These are phyloP conservation scores for Nakazawaea wyomingensis DNA, from an alignment of 805 yeast species.

Conservation along the genomic window DNA sequence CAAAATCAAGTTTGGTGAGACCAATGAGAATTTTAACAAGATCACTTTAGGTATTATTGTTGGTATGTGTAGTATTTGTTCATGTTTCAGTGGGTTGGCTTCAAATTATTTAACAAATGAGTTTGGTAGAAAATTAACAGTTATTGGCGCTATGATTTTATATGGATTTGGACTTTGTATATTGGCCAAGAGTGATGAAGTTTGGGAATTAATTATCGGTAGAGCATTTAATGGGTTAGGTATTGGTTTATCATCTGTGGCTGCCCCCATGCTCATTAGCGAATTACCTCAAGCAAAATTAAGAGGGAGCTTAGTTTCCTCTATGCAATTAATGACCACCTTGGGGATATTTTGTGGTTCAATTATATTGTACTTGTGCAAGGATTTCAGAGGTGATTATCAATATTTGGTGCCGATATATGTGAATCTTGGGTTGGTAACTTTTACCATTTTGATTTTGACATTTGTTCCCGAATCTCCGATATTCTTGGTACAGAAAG, in stretches of 20 bases:
- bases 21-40: conserved; percentile 15
- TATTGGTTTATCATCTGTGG: conserved; percentile 26
- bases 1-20: conserved; percentile 18
- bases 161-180: conserved; percentile 20
- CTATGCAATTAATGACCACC: conserved; percentile 29
- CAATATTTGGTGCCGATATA: conserved; percentile 23
- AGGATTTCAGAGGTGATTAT: conserved; percentile 8
- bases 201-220: conserved; percentile 24
- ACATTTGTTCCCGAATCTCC: conserved; percentile 32
- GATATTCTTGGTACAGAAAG: conserved; percentile 19
- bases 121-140: conserved; percentile 21
- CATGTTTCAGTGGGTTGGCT: conserved; percentile 27
- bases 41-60: conserved; percentile 26
- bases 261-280: conserved; percentile 31
- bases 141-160: conserved; percentile 19
- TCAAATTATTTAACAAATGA: conserved; percentile 20
- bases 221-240: conserved; percentile 27
- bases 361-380: conserved; percentile 18
- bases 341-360: conserved; percentile 29
- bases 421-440: conserved; percentile 17
- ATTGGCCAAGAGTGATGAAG: conserved; percentile 12
- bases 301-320: conserved; percentile 27
- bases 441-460: conserved; percentile 16
- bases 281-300: conserved; percentile 26
- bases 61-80: conserved; percentile 26